These are phyloP conservation scores for Moricandia arvensis DNA, from an alignment of 345 rosid species.

Conservation along the genomic window DNA sequence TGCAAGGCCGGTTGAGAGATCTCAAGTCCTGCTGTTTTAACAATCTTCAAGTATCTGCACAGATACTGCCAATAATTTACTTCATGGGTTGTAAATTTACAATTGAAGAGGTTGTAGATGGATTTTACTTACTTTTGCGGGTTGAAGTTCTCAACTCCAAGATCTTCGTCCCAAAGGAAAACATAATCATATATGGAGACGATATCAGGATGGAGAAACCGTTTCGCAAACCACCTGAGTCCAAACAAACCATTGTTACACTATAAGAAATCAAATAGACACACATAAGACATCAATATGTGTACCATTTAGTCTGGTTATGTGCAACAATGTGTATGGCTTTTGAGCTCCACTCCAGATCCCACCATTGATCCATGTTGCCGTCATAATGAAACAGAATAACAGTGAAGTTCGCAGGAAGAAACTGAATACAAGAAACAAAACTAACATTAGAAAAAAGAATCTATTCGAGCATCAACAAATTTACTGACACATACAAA, in stretches of 20 bases:
- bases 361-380: slow-evolving; percentile 76
- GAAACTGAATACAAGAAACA: slow-evolving; percentile 72
- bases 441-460: slow-evolving; percentile 40
- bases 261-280: no score
- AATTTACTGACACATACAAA: slow-evolving; percentile 7
- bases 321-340: slow-evolving; percentile 88
- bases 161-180: slow-evolving; percentile 98
- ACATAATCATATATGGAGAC: slow-evolving; percentile 80
- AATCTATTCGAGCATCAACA: background rate
- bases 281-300: no score
- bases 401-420: slow-evolving; percentile 81
- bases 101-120: background rate
- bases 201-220: slow-evolving; percentile 90
- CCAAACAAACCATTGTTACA: no score
- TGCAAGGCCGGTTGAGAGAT: slow-evolving; percentile 98
- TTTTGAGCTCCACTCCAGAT: slow-evolving; percentile 73
- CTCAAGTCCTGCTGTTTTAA: slow-evolving; percentile 79
- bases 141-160: slow-evolving; percentile 78
- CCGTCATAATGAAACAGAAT: slow-evolving; percentile 95
- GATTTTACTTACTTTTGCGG: slow-evolving; percentile 59
- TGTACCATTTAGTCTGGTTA: slow-evolving; percentile 95
- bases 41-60: slow-evolving; percentile 71
- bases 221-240: slow-evolving; percentile 96
- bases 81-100: background rate
- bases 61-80: slow-evolving; percentile 9